Evolutionary conservation across 169 alveolate species (phyloP).

Genomic region (Toxoplasma gondii): DNA sequence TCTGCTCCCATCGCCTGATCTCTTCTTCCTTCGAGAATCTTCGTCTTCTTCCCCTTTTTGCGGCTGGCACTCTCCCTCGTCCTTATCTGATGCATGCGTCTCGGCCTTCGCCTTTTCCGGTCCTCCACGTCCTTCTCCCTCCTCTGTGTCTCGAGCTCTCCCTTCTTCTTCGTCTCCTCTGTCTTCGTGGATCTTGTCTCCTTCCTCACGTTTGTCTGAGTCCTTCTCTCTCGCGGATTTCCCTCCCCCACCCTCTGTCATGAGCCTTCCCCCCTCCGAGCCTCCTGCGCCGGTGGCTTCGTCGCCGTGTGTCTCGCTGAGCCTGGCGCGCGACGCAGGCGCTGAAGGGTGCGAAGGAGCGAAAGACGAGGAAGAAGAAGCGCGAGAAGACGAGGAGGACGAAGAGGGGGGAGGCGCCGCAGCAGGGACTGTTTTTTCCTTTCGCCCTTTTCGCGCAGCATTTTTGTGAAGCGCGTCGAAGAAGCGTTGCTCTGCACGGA

Average conservation of each 20-base stretch:
- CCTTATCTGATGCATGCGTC: not conserved
- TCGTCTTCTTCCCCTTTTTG: not conserved
- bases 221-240: not conserved
- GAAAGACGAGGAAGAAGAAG: no score
- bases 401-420: no score
- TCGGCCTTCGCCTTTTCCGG: not conserved
- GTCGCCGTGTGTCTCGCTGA: not conserved
- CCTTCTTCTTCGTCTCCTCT: not conserved
- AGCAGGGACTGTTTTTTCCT: no score
- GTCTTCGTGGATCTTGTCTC: not conserved
- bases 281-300: not conserved
- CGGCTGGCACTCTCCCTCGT: not conserved
- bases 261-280: not conserved
- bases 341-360: no score
- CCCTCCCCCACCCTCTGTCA: not conserved
- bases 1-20: not conserved
- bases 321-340: not conserved
- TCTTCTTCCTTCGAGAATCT: not conserved
- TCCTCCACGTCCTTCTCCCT: not conserved
- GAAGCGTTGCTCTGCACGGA: slow-evolving; percentile 60
- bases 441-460: not conserved
- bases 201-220: not conserved
- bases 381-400: no score
- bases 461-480: slow-evolving; percentile 38
- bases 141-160: not conserved